phyloP scores from a whole-genome alignment of 345 rosid genomes.

The Heritiera littoralis region DNA sequence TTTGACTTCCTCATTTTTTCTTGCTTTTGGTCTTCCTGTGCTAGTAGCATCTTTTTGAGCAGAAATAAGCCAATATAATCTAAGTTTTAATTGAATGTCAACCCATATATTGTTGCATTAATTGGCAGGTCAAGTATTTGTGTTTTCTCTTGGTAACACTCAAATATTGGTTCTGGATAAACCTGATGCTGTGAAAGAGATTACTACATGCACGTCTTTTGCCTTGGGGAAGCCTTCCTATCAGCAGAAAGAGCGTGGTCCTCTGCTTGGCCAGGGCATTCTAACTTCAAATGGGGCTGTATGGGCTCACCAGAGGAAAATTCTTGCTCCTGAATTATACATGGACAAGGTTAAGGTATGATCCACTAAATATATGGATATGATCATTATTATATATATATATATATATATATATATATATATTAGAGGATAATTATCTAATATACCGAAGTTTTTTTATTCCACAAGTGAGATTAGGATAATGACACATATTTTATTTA shows the following conservation, averaged over 20 bases:
- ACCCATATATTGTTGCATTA: not conserved
- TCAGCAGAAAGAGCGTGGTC: slow-evolving; percentile 44
- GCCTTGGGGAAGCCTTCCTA: slow-evolving; percentile 52
- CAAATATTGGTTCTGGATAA: slow-evolving; percentile 36
- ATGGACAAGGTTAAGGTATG: slow-evolving; percentile 51
- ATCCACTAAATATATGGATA: not conserved
- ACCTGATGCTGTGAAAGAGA: slow-evolving; percentile 46
- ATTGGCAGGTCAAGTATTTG: slow-evolving; percentile 37
- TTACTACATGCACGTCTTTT: slow-evolving; percentile 42
- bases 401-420: no score
- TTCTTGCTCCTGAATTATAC: slow-evolving; percentile 50
- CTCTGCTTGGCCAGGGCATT: slow-evolving; percentile 57
- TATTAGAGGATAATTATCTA: no score
- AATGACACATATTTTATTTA: no score
- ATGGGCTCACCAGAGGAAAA: slow-evolving; percentile 53
- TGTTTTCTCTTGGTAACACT: slow-evolving; percentile 42
- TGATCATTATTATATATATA: not conserved
- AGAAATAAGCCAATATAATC: no score
- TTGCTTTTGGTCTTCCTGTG: no score
- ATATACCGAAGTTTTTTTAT: no score
- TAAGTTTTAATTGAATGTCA: no score
- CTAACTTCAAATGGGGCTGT: slow-evolving; percentile 47
- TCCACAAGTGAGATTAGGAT: no score
- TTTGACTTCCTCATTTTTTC: no score
- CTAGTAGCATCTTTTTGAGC: no score